Percentiles rank a stretch among this genome's conserved stretches.
Conservation (phyloP, 306 rosid species). For the Medicago arabica region DNA sequence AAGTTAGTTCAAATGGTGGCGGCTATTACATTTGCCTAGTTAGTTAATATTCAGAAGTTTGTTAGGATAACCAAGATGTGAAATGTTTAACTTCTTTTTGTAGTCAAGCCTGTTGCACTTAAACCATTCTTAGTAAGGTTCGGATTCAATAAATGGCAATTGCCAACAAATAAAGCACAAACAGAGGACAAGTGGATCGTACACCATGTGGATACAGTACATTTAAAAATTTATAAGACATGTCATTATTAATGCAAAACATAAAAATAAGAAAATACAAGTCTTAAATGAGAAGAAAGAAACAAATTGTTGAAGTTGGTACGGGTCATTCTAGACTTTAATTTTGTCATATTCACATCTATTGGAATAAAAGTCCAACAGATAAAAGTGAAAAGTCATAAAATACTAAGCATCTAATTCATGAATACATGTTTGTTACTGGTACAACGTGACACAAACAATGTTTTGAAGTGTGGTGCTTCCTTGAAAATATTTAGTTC, state of each 20-base stretch:
- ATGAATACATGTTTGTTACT: constrained; percentile 4
- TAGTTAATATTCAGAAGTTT: background rate
- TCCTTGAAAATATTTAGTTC: constrained; percentile 20
- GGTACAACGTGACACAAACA: background rate
- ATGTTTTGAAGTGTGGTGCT: constrained; percentile 13
- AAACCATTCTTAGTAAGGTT: background rate
- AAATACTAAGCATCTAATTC: background rate
- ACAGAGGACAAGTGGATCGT: background rate
- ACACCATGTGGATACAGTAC: background rate
- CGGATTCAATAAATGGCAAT: background rate
- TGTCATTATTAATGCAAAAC: background rate
- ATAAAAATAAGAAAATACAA: background rate
- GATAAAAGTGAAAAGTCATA: background rate
- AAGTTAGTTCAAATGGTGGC: constrained; percentile 1
- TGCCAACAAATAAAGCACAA: background rate
- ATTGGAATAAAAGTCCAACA: background rate
- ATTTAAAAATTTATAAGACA: background rate
- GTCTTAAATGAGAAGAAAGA: background rate
- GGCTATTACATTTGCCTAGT: background rate
- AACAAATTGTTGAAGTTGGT: background rate
- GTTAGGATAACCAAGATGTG: background rate
- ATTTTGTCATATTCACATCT: background rate
- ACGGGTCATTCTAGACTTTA: background rate
- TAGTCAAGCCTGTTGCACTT: background rate
- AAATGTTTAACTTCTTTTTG: background rate